Evolutionary conservation across 2,329 filamentous ascomycete species (phyloP).

Genomic region (Talaromyces sp.): DNA sequence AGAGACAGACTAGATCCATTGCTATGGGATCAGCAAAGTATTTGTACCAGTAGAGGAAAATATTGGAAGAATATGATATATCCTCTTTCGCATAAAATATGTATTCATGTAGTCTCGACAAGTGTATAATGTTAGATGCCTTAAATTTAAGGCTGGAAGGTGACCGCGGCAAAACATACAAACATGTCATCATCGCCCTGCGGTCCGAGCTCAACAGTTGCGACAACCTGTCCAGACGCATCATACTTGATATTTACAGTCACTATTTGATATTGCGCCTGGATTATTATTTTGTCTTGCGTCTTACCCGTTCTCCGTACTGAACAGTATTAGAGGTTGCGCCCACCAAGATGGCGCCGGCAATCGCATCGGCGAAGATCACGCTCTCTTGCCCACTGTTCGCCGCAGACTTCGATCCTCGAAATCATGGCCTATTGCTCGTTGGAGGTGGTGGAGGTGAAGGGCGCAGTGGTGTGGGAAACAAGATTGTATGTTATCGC

Average conservation of each 20-base stretch:
- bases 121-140: not conserved
- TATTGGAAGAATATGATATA: not conserved
- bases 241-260: not conserved
- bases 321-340: not conserved
- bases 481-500: constrained; percentile 70
- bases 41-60: constrained; percentile 1
- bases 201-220: constrained; percentile 3
- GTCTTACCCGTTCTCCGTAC: not conserved
- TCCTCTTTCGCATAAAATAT: not conserved
- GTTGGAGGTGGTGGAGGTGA: constrained; percentile 87
- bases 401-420: constrained; percentile 81
- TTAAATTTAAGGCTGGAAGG: not conserved
- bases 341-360: constrained; percentile 38
- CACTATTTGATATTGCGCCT: not conserved
- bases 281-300: not conserved
- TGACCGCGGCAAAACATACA: constrained; percentile 1
- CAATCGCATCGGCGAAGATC: constrained; percentile 55
- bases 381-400: constrained; percentile 81
- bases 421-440: constrained; percentile 71
- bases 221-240: not conserved
- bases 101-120: not conserved
- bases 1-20: constrained; percentile 48
- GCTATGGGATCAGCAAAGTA: not conserved
- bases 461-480: constrained; percentile 75
- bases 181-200: constrained; percentile 9